These are phyloP conservation scores for Lumnitzera racemosa DNA, from an alignment of 345 rosid genomes.

Conservation along the genomic window DNA sequence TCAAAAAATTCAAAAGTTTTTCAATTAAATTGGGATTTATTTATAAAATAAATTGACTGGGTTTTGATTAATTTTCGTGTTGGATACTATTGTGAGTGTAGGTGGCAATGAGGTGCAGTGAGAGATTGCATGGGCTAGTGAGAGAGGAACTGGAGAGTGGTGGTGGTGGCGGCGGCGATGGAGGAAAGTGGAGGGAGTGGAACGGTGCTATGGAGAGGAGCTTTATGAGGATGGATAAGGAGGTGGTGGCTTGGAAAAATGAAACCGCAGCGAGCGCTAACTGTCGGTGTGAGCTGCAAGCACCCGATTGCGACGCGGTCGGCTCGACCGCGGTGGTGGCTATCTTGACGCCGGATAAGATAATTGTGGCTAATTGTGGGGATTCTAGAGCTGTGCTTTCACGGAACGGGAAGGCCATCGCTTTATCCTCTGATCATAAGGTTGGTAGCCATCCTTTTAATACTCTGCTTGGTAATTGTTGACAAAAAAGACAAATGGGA, in stretches of 20 bases:
- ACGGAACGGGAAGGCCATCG: slow-evolving; percentile 54
- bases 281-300: slow-evolving; percentile 63
- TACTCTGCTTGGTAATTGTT: no score
- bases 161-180: background rate
- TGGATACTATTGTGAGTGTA: slow-evolving; percentile 3
- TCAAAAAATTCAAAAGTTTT: no score
- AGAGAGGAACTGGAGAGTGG: slow-evolving; percentile 32
- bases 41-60: no score
- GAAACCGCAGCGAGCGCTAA: slow-evolving; percentile 13
- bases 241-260: slow-evolving; percentile 23
- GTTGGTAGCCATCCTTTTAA: slow-evolving; percentile 14
- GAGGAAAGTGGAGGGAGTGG: slow-evolving; percentile 30
- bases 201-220: slow-evolving; percentile 48
- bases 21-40: no score
- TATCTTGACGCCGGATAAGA: slow-evolving; percentile 52
- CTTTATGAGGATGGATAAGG: slow-evolving; percentile 59
- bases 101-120: slow-evolving; percentile 59
- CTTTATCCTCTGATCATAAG: slow-evolving; percentile 80
- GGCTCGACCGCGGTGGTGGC: slow-evolving; percentile 89
- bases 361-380: slow-evolving; percentile 72
- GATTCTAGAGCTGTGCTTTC: slow-evolving; percentile 86
- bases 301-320: slow-evolving; percentile 61
- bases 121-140: slow-evolving; percentile 55
- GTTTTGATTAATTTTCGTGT: no score
- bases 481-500: no score